These are phyloP conservation scores for Colletotrichum shisoi DNA, from an alignment of 2,329 filamentous ascomycete species.

Conservation along the genomic window DNA sequence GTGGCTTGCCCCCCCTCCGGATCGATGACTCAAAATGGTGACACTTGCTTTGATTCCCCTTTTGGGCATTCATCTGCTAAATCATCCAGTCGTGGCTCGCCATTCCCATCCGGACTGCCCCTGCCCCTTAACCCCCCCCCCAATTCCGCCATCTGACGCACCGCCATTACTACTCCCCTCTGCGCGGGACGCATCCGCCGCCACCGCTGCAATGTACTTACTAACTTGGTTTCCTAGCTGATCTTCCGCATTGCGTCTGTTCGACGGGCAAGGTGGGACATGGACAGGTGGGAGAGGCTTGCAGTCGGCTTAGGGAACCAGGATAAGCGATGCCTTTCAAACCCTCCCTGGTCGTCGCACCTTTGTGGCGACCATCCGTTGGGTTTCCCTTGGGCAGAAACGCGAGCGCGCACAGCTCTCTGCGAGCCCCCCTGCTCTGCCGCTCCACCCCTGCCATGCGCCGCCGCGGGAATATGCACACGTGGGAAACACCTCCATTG, in stretches of 20 bases:
- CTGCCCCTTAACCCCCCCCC: neutral
- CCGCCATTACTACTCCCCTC: neutral
- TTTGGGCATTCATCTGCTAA: too few relatives aligned
- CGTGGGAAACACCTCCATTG: conserved; percentile 4
- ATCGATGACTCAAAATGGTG: too few relatives aligned
- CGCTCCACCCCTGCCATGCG: neutral
- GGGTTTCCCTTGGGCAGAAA: conserved; percentile 15
- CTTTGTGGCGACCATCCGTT: neutral
- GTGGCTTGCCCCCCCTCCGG: too few relatives aligned
- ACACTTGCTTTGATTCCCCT: too few relatives aligned
- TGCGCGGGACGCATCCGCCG: neutral
- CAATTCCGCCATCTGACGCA: neutral
- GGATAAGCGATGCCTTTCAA: neutral
- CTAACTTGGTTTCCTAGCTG: neutral
- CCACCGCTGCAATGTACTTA: conserved; percentile 5
- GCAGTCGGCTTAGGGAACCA: neutral
- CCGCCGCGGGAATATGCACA: neutral
- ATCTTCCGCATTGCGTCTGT: neutral
- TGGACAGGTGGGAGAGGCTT: neutral
- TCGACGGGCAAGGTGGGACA: neutral
- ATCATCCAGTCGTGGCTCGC: neutral
- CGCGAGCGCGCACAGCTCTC: conserved; percentile 6
- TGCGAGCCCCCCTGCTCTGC: neutral
- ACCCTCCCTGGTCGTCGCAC: neutral
- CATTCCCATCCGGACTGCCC: neutral